These are phyloP conservation scores for Trametes versicolor DNA, from an alignment of 1,284 basidiomycete genomes.

Conservation along the genomic window DNA sequence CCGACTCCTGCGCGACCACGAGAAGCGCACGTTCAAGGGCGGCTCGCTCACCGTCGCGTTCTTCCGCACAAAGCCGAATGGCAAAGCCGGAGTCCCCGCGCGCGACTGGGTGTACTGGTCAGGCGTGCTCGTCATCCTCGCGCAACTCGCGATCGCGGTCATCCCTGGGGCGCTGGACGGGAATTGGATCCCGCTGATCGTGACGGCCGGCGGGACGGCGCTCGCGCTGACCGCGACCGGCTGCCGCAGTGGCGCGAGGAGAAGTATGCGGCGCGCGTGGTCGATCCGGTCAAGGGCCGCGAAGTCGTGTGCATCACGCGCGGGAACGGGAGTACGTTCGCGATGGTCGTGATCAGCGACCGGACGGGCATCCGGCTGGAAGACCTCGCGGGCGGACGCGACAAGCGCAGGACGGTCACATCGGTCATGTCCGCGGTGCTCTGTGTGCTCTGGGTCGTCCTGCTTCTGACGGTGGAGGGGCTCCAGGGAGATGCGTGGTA, in stretches of 20 bases:
- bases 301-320: slow-evolving; percentile 43
- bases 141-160: slow-evolving; percentile 42
- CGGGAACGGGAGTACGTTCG: slow-evolving; percentile 44
- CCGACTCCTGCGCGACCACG: slow-evolving; percentile 44
- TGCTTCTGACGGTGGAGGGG: slow-evolving; percentile 36
- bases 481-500: slow-evolving; percentile 36
- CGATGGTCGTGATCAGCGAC: slow-evolving; percentile 45
- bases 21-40: slow-evolving; percentile 31
- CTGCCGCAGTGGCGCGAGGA: slow-evolving; percentile 46
- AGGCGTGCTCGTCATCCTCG: slow-evolving; percentile 38
- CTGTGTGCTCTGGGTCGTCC: slow-evolving; percentile 35
- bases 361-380: slow-evolving; percentile 41
- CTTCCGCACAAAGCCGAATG: slow-evolving; percentile 30
- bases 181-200: slow-evolving; percentile 43
- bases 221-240: slow-evolving; percentile 39
- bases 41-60: slow-evolving; percentile 36
- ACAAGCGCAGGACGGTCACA: slow-evolving; percentile 24
- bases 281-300: slow-evolving; percentile 23
- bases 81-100: slow-evolving; percentile 35
- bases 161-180: slow-evolving; percentile 40
- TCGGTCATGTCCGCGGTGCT: slow-evolving; percentile 29
- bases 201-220: slow-evolving; percentile 42
- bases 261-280: slow-evolving; percentile 42
- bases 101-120: slow-evolving; percentile 44
- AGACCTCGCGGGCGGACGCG: slow-evolving; percentile 42